Conservation (phyloP, 2,329 filamentous ascomycete genomes). For the Aureobasidium sp. region DNA sequence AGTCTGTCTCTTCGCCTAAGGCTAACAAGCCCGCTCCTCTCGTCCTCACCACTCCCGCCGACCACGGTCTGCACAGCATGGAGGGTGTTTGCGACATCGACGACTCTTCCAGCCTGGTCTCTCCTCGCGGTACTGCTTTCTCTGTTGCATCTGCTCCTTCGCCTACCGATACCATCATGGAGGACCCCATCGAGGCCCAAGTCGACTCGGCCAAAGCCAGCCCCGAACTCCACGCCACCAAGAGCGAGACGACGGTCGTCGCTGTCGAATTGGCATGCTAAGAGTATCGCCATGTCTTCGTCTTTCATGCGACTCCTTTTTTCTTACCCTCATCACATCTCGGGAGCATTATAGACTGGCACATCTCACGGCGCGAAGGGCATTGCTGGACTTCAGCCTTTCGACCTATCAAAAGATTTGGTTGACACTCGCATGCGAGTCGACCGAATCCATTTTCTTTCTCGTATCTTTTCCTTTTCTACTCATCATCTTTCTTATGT, state of each 20-base stretch:
- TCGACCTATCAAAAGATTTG: neutral
- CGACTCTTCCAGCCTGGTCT: neutral
- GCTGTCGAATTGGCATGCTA: conserved; percentile 1
- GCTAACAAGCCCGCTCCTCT: conserved; percentile 14
- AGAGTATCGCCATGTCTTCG: neutral
- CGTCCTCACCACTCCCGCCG: neutral
- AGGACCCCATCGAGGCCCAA: neutral
- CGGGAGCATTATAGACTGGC: conserved; percentile 7
- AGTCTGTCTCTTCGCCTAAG: neutral
- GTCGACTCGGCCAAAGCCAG: conserved; percentile 14
- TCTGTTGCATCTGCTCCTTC: neutral
- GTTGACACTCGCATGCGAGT: conserved; percentile 9
- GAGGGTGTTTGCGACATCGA: conserved; percentile 12
- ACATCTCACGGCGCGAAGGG: neutral
- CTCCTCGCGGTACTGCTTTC: conserved; percentile 7
- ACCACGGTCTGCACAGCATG: conserved; percentile 5
- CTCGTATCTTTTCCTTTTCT: neutral
- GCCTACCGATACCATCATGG: conserved; percentile 12
- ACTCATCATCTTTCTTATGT: neutral
- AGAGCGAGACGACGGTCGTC: neutral
- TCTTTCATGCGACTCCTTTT: neutral
- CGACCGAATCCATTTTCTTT: neutral
- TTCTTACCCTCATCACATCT: neutral
- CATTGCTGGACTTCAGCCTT: conserved; percentile 9
- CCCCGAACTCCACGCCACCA: conserved; percentile 1